Percentiles rank a stretch among this genome's conserved stretches.
phyloP scores from a whole-genome alignment of 768 basidiomycete species.

The Candolleomyces aberdarensis region DNA sequence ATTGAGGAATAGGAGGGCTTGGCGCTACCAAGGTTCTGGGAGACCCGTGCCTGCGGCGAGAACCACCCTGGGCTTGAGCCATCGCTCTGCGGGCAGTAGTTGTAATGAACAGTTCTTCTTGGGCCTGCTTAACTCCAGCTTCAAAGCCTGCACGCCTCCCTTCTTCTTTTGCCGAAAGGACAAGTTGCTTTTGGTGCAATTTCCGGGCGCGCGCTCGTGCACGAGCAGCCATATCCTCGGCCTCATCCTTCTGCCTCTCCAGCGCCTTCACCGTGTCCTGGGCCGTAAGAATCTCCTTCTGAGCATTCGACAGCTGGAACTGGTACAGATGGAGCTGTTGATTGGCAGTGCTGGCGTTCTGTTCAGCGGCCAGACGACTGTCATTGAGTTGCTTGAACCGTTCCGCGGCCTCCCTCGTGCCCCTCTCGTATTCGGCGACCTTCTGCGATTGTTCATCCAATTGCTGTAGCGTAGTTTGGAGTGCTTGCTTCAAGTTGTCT shows the following conservation, averaged over 20 bases:
- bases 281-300: slow-evolving; percentile 50
- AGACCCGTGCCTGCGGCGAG: not conserved
- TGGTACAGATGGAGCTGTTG: slow-evolving; percentile 38
- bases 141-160: slow-evolving; percentile 50
- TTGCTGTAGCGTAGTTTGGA: slow-evolving; percentile 32
- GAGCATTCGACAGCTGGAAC: slow-evolving; percentile 37
- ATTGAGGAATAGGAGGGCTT: not conserved
- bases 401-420: slow-evolving; percentile 28
- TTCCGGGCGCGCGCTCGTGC: slow-evolving; percentile 50
- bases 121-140: slow-evolving; percentile 43
- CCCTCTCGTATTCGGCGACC: slow-evolving; percentile 31
- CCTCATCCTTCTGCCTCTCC: slow-evolving; percentile 54
- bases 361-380: slow-evolving; percentile 31
- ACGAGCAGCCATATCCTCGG: slow-evolving; percentile 50
- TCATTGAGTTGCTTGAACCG: slow-evolving; percentile 34
- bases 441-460: slow-evolving; percentile 33
- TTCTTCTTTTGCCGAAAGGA: slow-evolving; percentile 55
- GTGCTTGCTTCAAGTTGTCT: slow-evolving; percentile 28
- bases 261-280: slow-evolving; percentile 45
- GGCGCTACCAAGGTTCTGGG: not conserved
- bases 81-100: slow-evolving; percentile 11
- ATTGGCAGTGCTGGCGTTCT: slow-evolving; percentile 31
- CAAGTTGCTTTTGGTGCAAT: slow-evolving; percentile 47
- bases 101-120: slow-evolving; percentile 23
- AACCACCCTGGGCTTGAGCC: not conserved